Base-by-base conservation (phyloP, 164 flowering plant genomes). In the Echeveria elegans region DNA sequence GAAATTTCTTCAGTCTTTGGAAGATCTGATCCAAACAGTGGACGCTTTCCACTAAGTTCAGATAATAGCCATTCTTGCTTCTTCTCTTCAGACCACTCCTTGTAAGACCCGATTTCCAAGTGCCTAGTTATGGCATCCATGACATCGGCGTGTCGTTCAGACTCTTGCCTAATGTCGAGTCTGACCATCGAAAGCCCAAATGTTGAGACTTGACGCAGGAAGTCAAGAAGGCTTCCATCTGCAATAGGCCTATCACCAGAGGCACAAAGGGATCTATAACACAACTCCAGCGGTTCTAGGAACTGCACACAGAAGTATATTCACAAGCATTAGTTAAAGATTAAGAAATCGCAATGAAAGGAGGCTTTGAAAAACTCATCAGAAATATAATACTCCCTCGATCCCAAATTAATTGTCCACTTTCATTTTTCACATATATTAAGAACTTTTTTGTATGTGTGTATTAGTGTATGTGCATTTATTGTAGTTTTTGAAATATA, bases 151-250 rank as follows among this genome's bases (percentile, higher is more conserved):
- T 95, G 99, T 16, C 99, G 77, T 60, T 95, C 99, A 0, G 99
- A 95, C 70, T 95, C 99, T 82, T 95, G 99, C 72, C 99, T 79
- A 40, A 95, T 95, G 72, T 95, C 99, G 53, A 95, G 90, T 71
- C 91, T 82, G 69, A 95, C 97, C 41, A 95, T 85, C 24, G 99
- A 82, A 37, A 95, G 83, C 0, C 99, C 45, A 40, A 40, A 40
- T 40, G 45, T 40, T 40, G 45, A 40, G 45, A 40, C 45, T 40
- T 40, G 45, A 40, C 45, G 45, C 45, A 40, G 15, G 45, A 40
- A 40, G 45, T 40, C 45, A 40, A 40, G 45, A 40, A 95, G 97
- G 81, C 86, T 88, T 69, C 99, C 99, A 73, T 95, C 99, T 67
- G 99, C 99, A 70, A 95, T 90, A 26, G 96, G 70, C 11, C 82